Percentiles rank a stretch among this genome's conserved stretches.
phyloP scores from a whole-genome alignment of 495 filamentous ascomycete species.

The Staphylotrichum longicolle region DNA sequence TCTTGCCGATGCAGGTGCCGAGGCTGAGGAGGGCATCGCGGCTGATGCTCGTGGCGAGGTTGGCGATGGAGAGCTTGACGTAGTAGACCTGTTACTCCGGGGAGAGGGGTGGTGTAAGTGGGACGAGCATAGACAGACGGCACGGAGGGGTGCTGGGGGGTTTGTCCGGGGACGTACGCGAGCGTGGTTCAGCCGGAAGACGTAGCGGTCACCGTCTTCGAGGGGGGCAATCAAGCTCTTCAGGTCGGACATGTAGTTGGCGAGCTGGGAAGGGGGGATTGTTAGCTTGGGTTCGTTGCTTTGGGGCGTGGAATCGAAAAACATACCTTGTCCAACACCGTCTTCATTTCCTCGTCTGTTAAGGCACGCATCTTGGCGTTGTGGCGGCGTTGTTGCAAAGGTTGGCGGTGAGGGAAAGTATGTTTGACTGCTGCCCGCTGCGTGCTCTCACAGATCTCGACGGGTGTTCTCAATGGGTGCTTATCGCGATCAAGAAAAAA shows the following conservation, averaged over 20 bases:
- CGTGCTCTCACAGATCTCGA: neutral
- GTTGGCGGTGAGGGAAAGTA: neutral
- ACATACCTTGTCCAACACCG: slow-evolving; percentile 66
- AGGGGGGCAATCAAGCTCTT: slow-evolving; percentile 75
- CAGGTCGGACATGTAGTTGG: slow-evolving; percentile 48
- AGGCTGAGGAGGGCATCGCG: slow-evolving; percentile 75
- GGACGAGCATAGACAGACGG: neutral
- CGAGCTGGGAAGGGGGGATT: slow-evolving; percentile 21
- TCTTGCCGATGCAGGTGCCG: slow-evolving; percentile 82
- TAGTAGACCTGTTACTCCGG: slow-evolving; percentile 73
- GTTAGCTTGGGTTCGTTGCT: neutral
- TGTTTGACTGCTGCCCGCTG: neutral
- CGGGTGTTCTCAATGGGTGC: slow-evolving; percentile 7
- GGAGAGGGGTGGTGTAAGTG: neutral
- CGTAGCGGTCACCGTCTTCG: slow-evolving; percentile 68
- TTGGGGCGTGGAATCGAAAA: neutral
- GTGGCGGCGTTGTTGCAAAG: neutral
- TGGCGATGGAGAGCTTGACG: slow-evolving; percentile 78
- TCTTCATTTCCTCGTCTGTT: slow-evolving; percentile 68
- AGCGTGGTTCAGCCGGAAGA: slow-evolving; percentile 75
- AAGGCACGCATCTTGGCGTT: slow-evolving; percentile 62
- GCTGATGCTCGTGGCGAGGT: slow-evolving; percentile 80
- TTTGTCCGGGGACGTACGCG: slow-evolving; percentile 18
- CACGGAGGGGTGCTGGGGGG: too few species aligned
- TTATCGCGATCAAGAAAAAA: slow-evolving; percentile 30